Evolutionary conservation across 352 stramenopile genomes (phyloP).

Genomic region (Phytophthora tubulina): DNA sequence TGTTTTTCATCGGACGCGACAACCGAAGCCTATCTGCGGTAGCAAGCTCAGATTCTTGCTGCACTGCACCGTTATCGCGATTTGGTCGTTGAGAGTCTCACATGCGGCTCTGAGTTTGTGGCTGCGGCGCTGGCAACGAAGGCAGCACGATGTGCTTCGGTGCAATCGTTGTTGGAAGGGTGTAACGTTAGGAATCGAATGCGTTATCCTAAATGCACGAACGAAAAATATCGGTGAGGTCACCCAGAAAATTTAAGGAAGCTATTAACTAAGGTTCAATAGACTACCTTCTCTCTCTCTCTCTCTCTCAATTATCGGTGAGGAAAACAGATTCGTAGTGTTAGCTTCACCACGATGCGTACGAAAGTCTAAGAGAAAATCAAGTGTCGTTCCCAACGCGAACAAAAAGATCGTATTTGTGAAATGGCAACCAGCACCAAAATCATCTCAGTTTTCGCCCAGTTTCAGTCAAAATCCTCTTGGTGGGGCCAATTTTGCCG

Average conservation of each 20-base stretch:
- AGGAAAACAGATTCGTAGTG: constrained; percentile 4
- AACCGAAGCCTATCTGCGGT: no score
- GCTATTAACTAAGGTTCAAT: no score
- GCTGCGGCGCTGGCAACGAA: neutral
- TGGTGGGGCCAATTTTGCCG: no score
- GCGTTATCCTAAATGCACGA: neutral
- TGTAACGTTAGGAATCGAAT: neutral
- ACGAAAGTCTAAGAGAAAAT: neutral
- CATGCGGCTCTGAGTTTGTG: neutral
- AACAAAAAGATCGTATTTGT: neutral
- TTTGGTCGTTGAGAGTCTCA: neutral
- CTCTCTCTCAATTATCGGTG: neutral
- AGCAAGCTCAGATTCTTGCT: no score
- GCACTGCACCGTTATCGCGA: neutral
- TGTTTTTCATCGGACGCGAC: no score
- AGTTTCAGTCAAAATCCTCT: no score
- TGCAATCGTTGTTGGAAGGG: neutral
- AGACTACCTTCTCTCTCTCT: no score
- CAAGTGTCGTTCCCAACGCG: neutral
- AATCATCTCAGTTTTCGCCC: no score
- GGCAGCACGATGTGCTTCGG: neutral
- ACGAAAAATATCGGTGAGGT: neutral
- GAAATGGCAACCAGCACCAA: neutral
- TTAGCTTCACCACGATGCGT: neutral
- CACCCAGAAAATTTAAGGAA: no score